Percentiles rank a stretch among this genome's conserved stretches.
These are phyloP conservation scores for Furcasterigmium sp. DNA, from an alignment of 2,329 filamentous ascomycete genomes.

Conservation along the genomic window DNA sequence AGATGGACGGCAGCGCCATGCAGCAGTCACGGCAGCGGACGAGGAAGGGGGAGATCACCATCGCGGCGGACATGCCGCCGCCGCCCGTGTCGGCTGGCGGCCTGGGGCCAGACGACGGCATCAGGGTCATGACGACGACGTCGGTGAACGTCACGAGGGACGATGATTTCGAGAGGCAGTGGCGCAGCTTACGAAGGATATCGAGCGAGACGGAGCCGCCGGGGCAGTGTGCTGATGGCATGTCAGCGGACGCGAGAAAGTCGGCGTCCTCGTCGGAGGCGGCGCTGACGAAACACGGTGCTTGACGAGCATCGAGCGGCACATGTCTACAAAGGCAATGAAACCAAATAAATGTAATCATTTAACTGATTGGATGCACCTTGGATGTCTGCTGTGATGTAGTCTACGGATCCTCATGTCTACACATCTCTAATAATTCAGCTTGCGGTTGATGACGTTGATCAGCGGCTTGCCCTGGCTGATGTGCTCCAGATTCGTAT, in stretches of 20 bases:
- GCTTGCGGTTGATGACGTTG: slow-evolving; percentile 32
- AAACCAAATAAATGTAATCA: no score
- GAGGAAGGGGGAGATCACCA: background rate
- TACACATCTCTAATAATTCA: background rate
- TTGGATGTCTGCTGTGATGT: no score
- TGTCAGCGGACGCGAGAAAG: background rate
- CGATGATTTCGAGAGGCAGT: slow-evolving; percentile 1
- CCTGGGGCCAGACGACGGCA: background rate
- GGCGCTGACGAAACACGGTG: background rate
- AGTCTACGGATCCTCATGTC: no score
- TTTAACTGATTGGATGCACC: no score
- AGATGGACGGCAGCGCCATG: background rate
- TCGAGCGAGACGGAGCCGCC: background rate
- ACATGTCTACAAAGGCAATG: no score
- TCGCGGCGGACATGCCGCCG: background rate
- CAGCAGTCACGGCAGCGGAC: background rate
- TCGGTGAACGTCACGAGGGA: background rate
- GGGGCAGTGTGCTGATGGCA: background rate
- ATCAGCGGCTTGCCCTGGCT: slow-evolving; percentile 29
- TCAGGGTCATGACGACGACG: slow-evolving; percentile 2
- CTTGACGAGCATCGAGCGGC: background rate
- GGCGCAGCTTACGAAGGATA: slow-evolving; percentile 1
- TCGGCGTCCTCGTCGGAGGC: slow-evolving; percentile 2
- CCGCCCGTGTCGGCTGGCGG: background rate
- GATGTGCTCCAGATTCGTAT: slow-evolving; percentile 32